These are phyloP conservation scores for Aspergillus sparsus DNA, from an alignment of 495 filamentous ascomycete genomes.

Conservation along the genomic window DNA sequence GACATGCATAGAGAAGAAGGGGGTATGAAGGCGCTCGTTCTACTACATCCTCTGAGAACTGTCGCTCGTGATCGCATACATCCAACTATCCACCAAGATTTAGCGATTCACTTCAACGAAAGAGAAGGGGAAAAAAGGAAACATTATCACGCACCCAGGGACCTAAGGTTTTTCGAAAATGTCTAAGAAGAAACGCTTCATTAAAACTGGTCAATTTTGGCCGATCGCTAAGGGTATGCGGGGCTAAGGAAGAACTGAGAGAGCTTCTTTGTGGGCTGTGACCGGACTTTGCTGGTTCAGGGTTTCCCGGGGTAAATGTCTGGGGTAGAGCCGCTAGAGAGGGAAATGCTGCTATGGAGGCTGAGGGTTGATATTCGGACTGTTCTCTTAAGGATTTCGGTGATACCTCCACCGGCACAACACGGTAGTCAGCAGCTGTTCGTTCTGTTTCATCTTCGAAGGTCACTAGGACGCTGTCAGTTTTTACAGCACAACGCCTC, in stretches of 20 bases:
- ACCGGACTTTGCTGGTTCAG: slow-evolving; percentile 16
- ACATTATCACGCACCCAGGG: slow-evolving; percentile 34
- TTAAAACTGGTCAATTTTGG: slow-evolving; percentile 37
- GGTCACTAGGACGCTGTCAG: slow-evolving; percentile 28
- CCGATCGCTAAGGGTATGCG: slow-evolving; percentile 24
- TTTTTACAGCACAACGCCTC: too few species aligned
- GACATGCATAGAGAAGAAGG: slow-evolving; percentile 42
- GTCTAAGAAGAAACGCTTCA: slow-evolving; percentile 44
- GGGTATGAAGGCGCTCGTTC: slow-evolving; percentile 38
- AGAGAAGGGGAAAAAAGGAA: neutral
- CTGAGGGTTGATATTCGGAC: slow-evolving; percentile 31
- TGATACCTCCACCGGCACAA: slow-evolving; percentile 29
- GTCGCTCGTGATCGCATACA: slow-evolving; percentile 39
- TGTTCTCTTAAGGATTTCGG: slow-evolving; percentile 27
- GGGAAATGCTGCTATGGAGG: slow-evolving; percentile 33
- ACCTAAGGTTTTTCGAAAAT: slow-evolving; percentile 42
- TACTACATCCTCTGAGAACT: slow-evolving; percentile 40
- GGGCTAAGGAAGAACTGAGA: slow-evolving; percentile 23
- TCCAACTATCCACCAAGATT: slow-evolving; percentile 32
- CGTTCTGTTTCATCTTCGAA: slow-evolving; percentile 48
- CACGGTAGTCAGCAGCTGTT: slow-evolving; percentile 44
- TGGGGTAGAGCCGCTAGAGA: slow-evolving; percentile 21
- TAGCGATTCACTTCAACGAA: slow-evolving; percentile 1
- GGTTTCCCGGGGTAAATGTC: slow-evolving; percentile 17
- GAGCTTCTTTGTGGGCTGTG: slow-evolving; percentile 25